These are phyloP conservation scores for Chaetomiaceae sp. DNA, from an alignment of 2,329 filamentous ascomycete genomes.

Conservation along the genomic window DNA sequence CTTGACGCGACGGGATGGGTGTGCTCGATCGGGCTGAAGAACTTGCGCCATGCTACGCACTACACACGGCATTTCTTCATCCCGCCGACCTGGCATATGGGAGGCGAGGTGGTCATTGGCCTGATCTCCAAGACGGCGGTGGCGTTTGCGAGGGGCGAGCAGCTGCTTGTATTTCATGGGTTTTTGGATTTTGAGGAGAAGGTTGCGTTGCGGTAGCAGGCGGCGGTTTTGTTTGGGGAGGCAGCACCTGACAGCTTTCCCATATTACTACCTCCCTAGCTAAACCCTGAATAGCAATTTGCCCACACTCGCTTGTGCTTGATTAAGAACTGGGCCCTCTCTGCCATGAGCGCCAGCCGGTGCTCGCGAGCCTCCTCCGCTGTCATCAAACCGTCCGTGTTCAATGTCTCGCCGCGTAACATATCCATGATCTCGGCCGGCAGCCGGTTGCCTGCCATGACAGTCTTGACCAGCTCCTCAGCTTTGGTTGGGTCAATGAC, in stretches of 20 bases:
- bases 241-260: too few species aligned
- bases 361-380: conserved; percentile 35
- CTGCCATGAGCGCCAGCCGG: conserved; percentile 22
- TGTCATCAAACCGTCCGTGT: conserved; percentile 23
- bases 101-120: not conserved
- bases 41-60: not conserved
- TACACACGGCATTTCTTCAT: conserved; percentile 21
- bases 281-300: too few species aligned
- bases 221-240: too few species aligned
- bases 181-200: conserved; percentile 18
- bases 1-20: conserved; percentile 17
- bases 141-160: not conserved
- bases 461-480: not conserved
- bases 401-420: conserved; percentile 11
- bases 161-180: conserved; percentile 10
- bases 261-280: too few species aligned
- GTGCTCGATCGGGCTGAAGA: conserved; percentile 15
- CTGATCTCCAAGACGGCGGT: not conserved
- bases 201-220: not conserved
- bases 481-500: conserved; percentile 26
- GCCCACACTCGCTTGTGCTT: too few species aligned
- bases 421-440: conserved; percentile 28
- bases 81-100: conserved; percentile 14
- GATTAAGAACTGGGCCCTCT: too few species aligned
- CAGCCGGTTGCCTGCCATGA: conserved; percentile 20